phyloP scores from a whole-genome alignment of 371 early-diverging fungal genomes.

The Fennellomyces sp. region DNA sequence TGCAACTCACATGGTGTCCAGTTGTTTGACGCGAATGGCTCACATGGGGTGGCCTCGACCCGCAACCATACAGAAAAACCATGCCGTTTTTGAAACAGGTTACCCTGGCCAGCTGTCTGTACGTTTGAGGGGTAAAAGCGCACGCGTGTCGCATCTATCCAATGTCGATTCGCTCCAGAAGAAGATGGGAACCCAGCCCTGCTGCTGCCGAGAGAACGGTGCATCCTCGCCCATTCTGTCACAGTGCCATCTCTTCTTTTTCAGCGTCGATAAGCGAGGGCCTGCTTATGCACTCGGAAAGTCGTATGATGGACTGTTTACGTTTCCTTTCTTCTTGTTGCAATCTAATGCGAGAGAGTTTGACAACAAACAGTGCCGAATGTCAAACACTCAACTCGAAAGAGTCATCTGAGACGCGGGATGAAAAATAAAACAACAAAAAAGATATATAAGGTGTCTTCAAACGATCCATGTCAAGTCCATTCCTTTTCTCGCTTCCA shows the following conservation, averaged over 20 bases:
- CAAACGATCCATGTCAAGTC: not conserved
- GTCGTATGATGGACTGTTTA: constrained; percentile 1
- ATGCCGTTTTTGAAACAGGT: constrained; percentile 1
- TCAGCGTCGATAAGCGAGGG: too few species aligned
- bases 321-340: constrained; percentile 1
- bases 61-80: not conserved
- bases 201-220: too few species aligned
- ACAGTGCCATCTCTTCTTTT: too few species aligned
- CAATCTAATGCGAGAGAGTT: not conserved
- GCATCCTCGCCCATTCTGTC: too few species aligned
- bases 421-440: not conserved
- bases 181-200: too few species aligned
- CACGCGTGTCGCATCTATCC: too few species aligned
- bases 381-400: not conserved
- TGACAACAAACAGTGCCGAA: not conserved
- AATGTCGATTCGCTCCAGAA: too few species aligned
- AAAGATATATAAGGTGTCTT: not conserved
- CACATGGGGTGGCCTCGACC: constrained; percentile 1
- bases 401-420: not conserved
- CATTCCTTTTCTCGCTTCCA: not conserved
- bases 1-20: constrained; percentile 3
- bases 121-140: not conserved
- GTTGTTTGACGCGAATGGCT: not conserved
- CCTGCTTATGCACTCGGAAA: too few species aligned
- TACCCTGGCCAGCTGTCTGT: not conserved